Conservation (phyloP, 495 filamentous ascomycete genomes). For the Hyaloscypha finlandica region DNA sequence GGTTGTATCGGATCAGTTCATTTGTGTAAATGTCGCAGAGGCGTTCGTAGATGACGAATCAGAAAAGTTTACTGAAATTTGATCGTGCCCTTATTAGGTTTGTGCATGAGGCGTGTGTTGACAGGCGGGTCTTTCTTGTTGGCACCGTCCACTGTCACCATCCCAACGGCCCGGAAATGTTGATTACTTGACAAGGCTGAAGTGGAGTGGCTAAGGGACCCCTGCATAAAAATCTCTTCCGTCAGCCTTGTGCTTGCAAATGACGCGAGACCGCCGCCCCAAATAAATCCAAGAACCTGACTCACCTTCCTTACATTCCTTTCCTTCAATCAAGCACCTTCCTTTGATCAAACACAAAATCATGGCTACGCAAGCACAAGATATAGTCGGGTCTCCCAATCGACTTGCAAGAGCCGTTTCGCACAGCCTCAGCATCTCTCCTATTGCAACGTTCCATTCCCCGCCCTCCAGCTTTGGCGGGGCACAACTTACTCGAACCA, state of each 20-base stretch:
- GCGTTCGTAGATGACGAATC: neutral
- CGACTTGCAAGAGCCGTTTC: slow-evolving; percentile 45
- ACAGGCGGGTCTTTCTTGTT: no score
- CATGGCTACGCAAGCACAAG: slow-evolving; percentile 43
- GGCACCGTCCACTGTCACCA: no score
- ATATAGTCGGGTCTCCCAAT: slow-evolving; percentile 36
- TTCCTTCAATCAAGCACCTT: neutral
- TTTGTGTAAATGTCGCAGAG: neutral
- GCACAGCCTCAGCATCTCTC: slow-evolving; percentile 56
- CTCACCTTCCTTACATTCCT: slow-evolving; percentile 1
- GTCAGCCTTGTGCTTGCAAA: slow-evolving; percentile 17
- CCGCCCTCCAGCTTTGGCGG: slow-evolving; percentile 51
- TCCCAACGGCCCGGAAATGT: neutral
- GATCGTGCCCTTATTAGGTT: neutral
- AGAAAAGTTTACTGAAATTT: neutral
- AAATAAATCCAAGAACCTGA: slow-evolving; percentile 8
- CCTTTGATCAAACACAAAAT: slow-evolving; percentile 6
- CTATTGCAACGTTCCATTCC: slow-evolving; percentile 65
- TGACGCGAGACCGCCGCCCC: slow-evolving; percentile 1
- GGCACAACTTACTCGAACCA: slow-evolving; percentile 29
- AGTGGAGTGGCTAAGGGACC: neutral
- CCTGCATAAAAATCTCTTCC: slow-evolving; percentile 4
- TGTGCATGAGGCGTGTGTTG: neutral
- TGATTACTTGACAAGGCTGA: neutral
- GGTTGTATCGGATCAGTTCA: neutral